A percentile compares a stretch with the other conserved stretches of the same genome.
Evolutionary conservation across 2,329 filamentous ascomycete genomes (phyloP).

Genomic region (Fusarium sacchari): DNA sequence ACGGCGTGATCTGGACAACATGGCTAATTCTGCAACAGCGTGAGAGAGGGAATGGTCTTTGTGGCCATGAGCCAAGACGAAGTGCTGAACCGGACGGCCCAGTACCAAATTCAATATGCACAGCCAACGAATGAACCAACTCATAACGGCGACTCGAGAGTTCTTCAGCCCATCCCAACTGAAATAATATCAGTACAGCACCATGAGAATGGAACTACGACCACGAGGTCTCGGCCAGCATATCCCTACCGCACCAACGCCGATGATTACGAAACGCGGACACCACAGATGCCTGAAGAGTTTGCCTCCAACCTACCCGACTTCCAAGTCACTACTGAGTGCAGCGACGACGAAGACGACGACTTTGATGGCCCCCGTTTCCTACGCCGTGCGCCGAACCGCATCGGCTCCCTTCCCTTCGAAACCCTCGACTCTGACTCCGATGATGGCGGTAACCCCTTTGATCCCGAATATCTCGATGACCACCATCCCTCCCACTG

Average conservation of each 20-base stretch:
- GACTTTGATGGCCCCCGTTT: conserved; percentile 39
- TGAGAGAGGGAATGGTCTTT: conserved; percentile 93
- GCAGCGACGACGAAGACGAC: conserved; percentile 68
- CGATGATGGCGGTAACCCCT: conserved; percentile 44
- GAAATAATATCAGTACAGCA: conserved; percentile 63
- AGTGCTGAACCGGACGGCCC: conserved; percentile 75
- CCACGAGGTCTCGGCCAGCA: conserved; percentile 56
- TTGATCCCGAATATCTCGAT: conserved; percentile 44
- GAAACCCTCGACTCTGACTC: conserved; percentile 58
- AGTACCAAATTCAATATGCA: conserved; percentile 78
- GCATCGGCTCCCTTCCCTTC: conserved; percentile 65
- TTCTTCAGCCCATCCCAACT: conserved; percentile 35
- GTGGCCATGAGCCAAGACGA: conserved; percentile 87
- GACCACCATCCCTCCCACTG: conserved; percentile 40
- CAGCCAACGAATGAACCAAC: conserved; percentile 32
- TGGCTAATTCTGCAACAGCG: conserved; percentile 59
- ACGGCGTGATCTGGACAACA: conserved; percentile 11
- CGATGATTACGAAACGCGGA: conserved; percentile 57
- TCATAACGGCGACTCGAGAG: conserved; percentile 31
- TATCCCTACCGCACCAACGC: conserved; percentile 54
- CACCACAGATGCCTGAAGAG: conserved; percentile 66
- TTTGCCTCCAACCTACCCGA: conserved; percentile 60
- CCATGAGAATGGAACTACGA: conserved; percentile 61
- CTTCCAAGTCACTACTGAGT: conserved; percentile 68
- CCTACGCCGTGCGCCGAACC: conserved; percentile 58